phyloP scores from a whole-genome alignment of 495 filamentous ascomycete species.

The Penicillium coprophilum region DNA sequence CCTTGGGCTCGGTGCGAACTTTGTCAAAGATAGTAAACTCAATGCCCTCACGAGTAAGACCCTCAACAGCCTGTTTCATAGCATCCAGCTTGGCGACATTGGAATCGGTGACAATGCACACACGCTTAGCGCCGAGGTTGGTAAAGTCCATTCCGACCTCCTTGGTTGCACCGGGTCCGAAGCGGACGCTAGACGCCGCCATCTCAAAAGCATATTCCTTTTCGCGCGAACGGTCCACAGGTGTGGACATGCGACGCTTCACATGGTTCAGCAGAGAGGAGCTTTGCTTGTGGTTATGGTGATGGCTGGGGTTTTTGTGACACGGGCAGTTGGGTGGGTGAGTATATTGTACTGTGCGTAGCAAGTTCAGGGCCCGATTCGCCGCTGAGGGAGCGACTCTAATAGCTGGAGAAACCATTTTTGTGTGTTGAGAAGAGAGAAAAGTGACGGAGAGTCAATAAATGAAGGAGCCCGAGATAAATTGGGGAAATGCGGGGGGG shows the following conservation, averaged over 20 bases:
- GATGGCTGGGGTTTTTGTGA: slow-evolving; percentile 78
- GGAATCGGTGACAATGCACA: slow-evolving; percentile 86
- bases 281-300: slow-evolving; percentile 57
- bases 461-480: slow-evolving; percentile 15
- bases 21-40: slow-evolving; percentile 77
- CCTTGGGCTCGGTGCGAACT: slow-evolving; percentile 85
- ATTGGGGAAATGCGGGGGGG: slow-evolving; percentile 31
- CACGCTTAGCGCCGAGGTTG: slow-evolving; percentile 82
- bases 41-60: slow-evolving; percentile 71
- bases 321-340: slow-evolving; percentile 91
- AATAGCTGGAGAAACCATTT: slow-evolving; percentile 54
- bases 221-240: slow-evolving; percentile 64
- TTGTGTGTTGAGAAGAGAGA: slow-evolving; percentile 14
- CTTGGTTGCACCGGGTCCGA: slow-evolving; percentile 87
- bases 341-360: slow-evolving; percentile 84
- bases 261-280: slow-evolving; percentile 54
- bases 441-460: slow-evolving; percentile 15
- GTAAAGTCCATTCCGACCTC: slow-evolving; percentile 99
- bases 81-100: slow-evolving; percentile 77
- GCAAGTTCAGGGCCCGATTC: slow-evolving; percentile 72
- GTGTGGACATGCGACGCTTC: slow-evolving; percentile 67
- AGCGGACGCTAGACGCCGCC: slow-evolving; percentile 89
- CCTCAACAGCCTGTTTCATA: slow-evolving; percentile 80
- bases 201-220: slow-evolving; percentile 99
- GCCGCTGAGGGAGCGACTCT: slow-evolving; percentile 68